A percentile compares a stretch with the other conserved stretches of the same genome.
Conservation (phyloP, 495 filamentous ascomycete genomes). For the Talaromyces proteolyticus region DNA sequence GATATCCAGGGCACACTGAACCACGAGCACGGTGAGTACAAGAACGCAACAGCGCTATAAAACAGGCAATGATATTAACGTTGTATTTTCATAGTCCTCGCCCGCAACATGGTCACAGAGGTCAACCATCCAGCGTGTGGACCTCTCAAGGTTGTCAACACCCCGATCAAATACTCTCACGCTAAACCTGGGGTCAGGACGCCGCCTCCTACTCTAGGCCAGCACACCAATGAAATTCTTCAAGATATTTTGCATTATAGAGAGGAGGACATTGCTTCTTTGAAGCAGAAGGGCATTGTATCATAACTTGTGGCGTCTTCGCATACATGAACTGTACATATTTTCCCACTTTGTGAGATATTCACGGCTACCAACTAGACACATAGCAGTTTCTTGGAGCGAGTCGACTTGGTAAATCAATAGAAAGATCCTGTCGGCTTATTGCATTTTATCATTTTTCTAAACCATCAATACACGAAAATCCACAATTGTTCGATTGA, state of each 20-base stretch:
- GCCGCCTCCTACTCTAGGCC: conserved; percentile 78
- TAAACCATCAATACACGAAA: no score
- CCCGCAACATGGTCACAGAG: conserved; percentile 82
- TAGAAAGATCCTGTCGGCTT: no score
- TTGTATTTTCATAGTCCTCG: conserved; percentile 49
- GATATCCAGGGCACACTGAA: conserved; percentile 79
- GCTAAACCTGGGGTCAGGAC: conserved; percentile 70
- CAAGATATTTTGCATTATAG: conserved; percentile 58
- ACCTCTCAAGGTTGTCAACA: conserved; percentile 82
- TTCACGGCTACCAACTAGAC: no score
- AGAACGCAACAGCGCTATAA: not conserved
- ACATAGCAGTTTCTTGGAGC: no score
- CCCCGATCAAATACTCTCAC: conserved; percentile 93
- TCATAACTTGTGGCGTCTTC: conserved; percentile 48
- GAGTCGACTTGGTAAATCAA: no score
- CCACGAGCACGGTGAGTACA: conserved; percentile 65
- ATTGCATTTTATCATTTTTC: no score
- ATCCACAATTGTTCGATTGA: no score
- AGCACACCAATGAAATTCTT: conserved; percentile 89
- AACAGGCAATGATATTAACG: not conserved
- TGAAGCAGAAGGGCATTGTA: conserved; percentile 66
- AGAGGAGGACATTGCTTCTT: conserved; percentile 50
- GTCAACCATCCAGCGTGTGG: conserved; percentile 80
- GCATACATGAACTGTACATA: no score
- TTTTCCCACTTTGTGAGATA: no score